Conservation (phyloP, 1,139 yeast genomes). For the Geotrichum histeridarum region DNA sequence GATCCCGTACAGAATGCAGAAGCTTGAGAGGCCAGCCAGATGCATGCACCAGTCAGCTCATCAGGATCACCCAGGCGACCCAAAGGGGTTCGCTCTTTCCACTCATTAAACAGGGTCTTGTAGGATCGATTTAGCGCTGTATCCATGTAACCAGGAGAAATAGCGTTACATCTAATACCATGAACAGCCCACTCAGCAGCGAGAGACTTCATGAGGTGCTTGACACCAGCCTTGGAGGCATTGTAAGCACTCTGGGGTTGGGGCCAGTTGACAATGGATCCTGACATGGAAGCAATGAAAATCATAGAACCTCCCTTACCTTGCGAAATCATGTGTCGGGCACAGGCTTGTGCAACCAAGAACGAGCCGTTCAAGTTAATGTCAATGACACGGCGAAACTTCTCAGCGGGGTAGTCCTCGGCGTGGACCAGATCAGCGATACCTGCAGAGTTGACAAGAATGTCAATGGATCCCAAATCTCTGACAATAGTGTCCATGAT, state of each 20-base stretch:
- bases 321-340: constrained; percentile 62
- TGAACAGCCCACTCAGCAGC: constrained; percentile 57
- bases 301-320: constrained; percentile 50
- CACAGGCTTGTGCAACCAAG: constrained; percentile 62
- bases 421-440: constrained; percentile 78
- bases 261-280: constrained; percentile 60
- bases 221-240: constrained; percentile 59
- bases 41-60: constrained; percentile 65
- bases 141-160: constrained; percentile 55
- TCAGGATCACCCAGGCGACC: constrained; percentile 64
- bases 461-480: constrained; percentile 58
- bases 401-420: constrained; percentile 70
- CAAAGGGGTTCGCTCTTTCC: constrained; percentile 61
- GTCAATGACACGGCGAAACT: constrained; percentile 68
- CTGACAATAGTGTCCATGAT: constrained; percentile 50
- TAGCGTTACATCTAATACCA: constrained; percentile 50
- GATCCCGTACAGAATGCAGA: constrained; percentile 62
- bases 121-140: constrained; percentile 53
- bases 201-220: constrained; percentile 50
- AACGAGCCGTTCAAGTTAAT: constrained; percentile 78
- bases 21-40: constrained; percentile 61
- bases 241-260: constrained; percentile 59
- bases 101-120: constrained; percentile 45
- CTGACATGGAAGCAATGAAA: constrained; percentile 63
- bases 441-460: constrained; percentile 71